phyloP scores from a whole-genome alignment of 164 flowering plant species.

The Houttuynia cordata region DNA sequence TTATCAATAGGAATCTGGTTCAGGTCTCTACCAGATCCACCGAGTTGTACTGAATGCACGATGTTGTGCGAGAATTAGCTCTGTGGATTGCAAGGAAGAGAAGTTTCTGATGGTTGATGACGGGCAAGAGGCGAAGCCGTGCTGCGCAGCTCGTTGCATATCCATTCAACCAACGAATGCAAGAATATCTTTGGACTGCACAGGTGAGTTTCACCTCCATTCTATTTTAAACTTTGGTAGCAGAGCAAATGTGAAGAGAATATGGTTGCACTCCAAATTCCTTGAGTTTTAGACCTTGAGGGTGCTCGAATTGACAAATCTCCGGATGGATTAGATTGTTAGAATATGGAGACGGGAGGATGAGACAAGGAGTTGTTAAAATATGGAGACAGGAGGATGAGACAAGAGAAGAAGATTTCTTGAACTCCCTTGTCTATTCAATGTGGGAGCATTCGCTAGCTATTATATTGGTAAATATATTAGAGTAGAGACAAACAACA shows the following conservation, averaged over 20 bases:
- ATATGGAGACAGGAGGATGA: no score
- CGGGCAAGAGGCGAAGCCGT: not conserved
- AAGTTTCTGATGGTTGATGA: not conserved
- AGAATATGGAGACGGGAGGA: no score
- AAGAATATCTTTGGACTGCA: not conserved
- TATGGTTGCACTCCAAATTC: not conserved
- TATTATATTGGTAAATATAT: no score
- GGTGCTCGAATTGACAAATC: not conserved
- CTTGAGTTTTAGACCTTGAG: conserved; percentile 7
- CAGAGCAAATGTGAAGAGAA: not conserved
- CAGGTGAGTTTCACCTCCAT: not conserved
- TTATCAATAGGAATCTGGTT: conserved; percentile 4
- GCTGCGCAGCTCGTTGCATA: not conserved
- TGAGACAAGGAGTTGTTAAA: no score
- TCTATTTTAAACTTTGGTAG: conserved; percentile 4
- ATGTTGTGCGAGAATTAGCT: conserved; percentile 9
- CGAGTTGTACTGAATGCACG: conserved; percentile 3
- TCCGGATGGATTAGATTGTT: not conserved
- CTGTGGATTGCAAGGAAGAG: conserved; percentile 4
- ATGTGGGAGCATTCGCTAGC: no score
- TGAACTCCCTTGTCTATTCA: no score
- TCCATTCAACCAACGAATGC: conserved; percentile 1
- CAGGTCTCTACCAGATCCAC: not conserved
- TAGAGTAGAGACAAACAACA: no score
- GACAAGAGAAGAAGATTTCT: no score